These are phyloP conservation scores for Vigna radiata DNA, from an alignment of 306 rosid species.

Conservation along the genomic window DNA sequence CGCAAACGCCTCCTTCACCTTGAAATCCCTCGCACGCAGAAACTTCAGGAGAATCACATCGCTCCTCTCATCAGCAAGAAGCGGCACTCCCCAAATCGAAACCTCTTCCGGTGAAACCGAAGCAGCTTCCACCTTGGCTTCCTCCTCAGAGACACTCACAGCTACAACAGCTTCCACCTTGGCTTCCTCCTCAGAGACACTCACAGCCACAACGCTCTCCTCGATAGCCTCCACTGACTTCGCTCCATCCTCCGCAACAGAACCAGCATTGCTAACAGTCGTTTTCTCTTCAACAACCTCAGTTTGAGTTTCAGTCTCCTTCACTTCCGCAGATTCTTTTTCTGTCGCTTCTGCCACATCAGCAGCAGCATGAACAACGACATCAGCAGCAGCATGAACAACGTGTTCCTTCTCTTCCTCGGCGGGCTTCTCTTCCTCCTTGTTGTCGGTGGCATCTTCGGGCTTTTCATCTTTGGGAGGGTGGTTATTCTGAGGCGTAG, in stretches of 20 bases:
- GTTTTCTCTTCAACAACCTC: slow-evolving; percentile 36
- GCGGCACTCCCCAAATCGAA: slow-evolving; percentile 69
- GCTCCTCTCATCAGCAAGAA: slow-evolving; percentile 62
- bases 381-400: slow-evolving; percentile 11
- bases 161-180: slow-evolving; percentile 49
- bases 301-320: slow-evolving; percentile 4
- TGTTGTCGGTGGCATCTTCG: not conserved
- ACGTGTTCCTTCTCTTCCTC: slow-evolving; percentile 7
- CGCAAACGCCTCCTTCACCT: slow-evolving; percentile 65
- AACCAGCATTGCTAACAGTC: not conserved
- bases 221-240: slow-evolving; percentile 72
- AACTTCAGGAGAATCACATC: slow-evolving; percentile 74
- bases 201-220: slow-evolving; percentile 64
- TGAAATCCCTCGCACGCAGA: slow-evolving; percentile 74
- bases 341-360: slow-evolving; percentile 18
- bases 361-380: not conserved
- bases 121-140: slow-evolving; percentile 8
- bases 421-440: not conserved
- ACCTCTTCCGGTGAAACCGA: slow-evolving; percentile 48
- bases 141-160: slow-evolving; percentile 22
- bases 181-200: not conserved
- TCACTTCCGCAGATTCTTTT: slow-evolving; percentile 26
- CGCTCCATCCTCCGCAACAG: slow-evolving; percentile 61
- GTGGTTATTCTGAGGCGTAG: slow-evolving; percentile 5
- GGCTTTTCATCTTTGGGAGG: slow-evolving; percentile 38